Base-by-base conservation (phyloP, 2,329 filamentous ascomycete species). In the Aspergillus aculeatus region DNA sequence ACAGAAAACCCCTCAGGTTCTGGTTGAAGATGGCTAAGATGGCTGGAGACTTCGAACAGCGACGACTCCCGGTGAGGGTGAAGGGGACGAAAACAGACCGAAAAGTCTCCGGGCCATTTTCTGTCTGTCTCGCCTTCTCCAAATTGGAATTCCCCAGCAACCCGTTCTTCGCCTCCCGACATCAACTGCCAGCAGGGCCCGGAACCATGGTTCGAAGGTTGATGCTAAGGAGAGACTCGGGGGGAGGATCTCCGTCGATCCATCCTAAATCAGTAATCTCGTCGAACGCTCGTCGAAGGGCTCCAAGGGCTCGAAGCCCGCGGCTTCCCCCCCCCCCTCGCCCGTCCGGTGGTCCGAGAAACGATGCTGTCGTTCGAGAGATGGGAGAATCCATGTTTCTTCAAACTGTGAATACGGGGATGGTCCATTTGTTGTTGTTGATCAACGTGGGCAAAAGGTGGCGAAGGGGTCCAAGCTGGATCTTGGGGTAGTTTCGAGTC, bases 201-300 rank as follows among this genome's bases (percentile, higher is more conserved):
- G n/a, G 41, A 55, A 55, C 53, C 53, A 48, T 24, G 53, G 53
- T 48, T 48, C 26, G 7, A 12, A 5, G 11, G 24, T 21, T 9
- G 47, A 41, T 38, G 24, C 16, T 24, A 47, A 9, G 10, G 29
- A 24, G 32, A 16, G 14, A 35, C 32, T 12, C 11, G 14, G 32
- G 31, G 31, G 32, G 32, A 16, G 14, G n/a, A 19, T 35, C 44
- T 54, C 16, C 51, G 57, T 59, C 47, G 57, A 59, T 59, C 57
- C 47, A 50, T 51, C 57, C 52, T 49, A 52, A 59, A 48, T 12
- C 5, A 44, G 57, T n/a, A 59, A 59, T 59, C 48, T 50, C 53
- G 48, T 54, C 54, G 57, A 59, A 59, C 44, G 21, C 41, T 31
- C 53, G 53, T 55, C 24, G 53, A 55, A 55, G 44, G 23, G 14